Evolutionary conservation across 768 basidiomycete genomes (phyloP), one percentile per base, ranked within the genome.

Genomic region (Calocera cornea): DNA sequence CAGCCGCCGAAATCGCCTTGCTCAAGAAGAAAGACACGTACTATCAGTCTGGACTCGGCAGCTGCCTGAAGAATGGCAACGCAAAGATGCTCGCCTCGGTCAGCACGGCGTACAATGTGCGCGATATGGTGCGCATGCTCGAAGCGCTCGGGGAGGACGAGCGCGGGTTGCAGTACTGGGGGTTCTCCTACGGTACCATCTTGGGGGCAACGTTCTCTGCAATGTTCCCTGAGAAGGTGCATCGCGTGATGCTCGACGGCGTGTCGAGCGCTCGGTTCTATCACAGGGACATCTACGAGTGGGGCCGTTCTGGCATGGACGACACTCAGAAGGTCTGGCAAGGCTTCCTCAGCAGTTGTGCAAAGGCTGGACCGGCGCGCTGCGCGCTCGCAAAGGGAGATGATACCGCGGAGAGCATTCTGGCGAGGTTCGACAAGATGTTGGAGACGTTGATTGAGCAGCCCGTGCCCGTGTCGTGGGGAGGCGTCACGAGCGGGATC

Each of bases 161-260:
- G 24, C 16, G 11, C 19, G 68, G 65, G 34, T 24, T 74, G 14
- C 64, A 66, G 24, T 74, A 74, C 44, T 73, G 70, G 72, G 72
- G 73, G 1, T 70, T 72, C 69, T 67, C 69, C 40, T 71, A 72
- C 49, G 72, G 72, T 2, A 73, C 73, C 1, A 67, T 70, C n/a
- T 60, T 73, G 1, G 73, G 72, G 64, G 66, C 69, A 7, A 70
- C 69, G 0, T 73, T 73, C 63, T 31, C 66, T 0, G 71, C 71
- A 5, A 70, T 73, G 71, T 73, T 71, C 67, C 73, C 73, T 0
- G 72, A 73, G 1, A 50, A 63, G 1, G 71, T 73, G 16, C 50
- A 60, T 12, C 69, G 68, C 33, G 38, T 67, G 7, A 47, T 65
- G 0, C n/a, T 64, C n/a, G 72, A 72, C 66, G 70, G 70, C 17